Conservation (phyloP, 768 basidiomycete species). For the Rhodotorula toruloides region DNA sequence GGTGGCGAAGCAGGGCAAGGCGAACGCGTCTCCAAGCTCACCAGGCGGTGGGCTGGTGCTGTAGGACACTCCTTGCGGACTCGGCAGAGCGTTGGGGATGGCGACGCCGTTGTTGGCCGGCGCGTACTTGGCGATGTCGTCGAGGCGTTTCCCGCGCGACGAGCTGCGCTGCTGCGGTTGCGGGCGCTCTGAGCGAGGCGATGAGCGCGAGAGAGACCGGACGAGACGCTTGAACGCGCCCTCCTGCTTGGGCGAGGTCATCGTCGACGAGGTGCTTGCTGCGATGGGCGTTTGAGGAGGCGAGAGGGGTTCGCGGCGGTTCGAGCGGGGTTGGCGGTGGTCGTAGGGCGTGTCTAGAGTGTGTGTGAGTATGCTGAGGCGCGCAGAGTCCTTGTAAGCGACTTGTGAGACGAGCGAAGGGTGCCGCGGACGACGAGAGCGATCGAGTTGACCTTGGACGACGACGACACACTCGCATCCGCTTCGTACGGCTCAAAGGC, state of each 20-base stretch:
- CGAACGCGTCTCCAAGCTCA: background rate
- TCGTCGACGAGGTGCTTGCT: too few species aligned
- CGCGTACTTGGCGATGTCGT: background rate
- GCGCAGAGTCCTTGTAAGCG: too few species aligned
- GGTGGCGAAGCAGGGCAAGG: background rate
- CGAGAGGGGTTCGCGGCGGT: too few species aligned
- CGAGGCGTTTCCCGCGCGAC: background rate
- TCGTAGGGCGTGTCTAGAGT: too few species aligned
- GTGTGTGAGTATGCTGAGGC: too few species aligned
- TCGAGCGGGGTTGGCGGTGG: too few species aligned
- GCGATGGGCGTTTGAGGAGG: too few species aligned
- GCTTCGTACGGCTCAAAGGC: too few species aligned
- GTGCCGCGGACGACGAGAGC: too few species aligned
- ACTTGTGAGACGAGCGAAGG: too few species aligned
- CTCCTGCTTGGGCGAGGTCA: constrained; percentile 13
- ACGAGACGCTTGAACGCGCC: constrained; percentile 23
- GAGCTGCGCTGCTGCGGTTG: background rate
- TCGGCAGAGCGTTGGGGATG: background rate
- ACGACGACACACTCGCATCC: too few species aligned
- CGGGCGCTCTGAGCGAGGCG: constrained; percentile 11
- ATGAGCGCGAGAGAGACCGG: constrained; percentile 19
- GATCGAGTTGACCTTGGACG: too few species aligned
- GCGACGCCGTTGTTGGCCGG: background rate
- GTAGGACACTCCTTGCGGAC: background rate
- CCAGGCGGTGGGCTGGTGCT: constrained; percentile 21